A percentile compares a stretch with the other conserved stretches of the same genome.
These are phyloP conservation scores for Talaromyces sp. DNA, from an alignment of 2,329 filamentous ascomycete genomes.

Conservation along the genomic window DNA sequence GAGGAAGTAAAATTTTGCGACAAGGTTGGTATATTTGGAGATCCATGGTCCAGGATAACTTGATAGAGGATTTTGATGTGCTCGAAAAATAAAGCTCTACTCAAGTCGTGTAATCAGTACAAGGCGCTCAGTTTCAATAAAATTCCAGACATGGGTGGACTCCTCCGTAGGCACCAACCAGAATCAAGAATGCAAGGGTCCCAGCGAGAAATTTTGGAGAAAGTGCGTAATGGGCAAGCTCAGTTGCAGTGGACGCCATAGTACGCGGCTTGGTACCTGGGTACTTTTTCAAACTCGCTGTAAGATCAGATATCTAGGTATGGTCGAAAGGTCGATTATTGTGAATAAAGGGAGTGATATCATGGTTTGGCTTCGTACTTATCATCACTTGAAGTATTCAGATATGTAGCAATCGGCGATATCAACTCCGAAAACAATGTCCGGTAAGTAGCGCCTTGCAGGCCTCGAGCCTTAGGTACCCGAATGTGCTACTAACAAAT, in stretches of 20 bases:
- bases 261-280: too few relatives aligned
- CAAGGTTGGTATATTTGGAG: constrained; percentile 1
- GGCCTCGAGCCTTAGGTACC: too few relatives aligned
- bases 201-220: not conserved
- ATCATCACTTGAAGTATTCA: not conserved
- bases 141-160: not conserved
- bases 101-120: not conserved
- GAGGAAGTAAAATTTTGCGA: constrained; percentile 2
- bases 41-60: constrained; percentile 1
- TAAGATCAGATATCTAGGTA: too few relatives aligned
- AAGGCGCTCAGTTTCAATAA: not conserved
- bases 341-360: too few relatives aligned
- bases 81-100: not conserved
- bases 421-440: too few relatives aligned
- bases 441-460: too few relatives aligned
- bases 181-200: not conserved
- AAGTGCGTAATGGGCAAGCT: too few relatives aligned
- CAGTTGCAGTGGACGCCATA: too few relatives aligned
- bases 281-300: too few relatives aligned
- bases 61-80: constrained; percentile 3
- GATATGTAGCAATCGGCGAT: not conserved
- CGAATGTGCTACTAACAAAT: too few relatives aligned
- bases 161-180: not conserved
- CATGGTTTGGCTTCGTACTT: not conserved
- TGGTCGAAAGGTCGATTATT: too few relatives aligned